Percentiles rank a stretch among this genome's conserved stretches.
phyloP scores from a whole-genome alignment of 2,329 filamentous ascomycete genomes.

The Trichophyton simii region DNA sequence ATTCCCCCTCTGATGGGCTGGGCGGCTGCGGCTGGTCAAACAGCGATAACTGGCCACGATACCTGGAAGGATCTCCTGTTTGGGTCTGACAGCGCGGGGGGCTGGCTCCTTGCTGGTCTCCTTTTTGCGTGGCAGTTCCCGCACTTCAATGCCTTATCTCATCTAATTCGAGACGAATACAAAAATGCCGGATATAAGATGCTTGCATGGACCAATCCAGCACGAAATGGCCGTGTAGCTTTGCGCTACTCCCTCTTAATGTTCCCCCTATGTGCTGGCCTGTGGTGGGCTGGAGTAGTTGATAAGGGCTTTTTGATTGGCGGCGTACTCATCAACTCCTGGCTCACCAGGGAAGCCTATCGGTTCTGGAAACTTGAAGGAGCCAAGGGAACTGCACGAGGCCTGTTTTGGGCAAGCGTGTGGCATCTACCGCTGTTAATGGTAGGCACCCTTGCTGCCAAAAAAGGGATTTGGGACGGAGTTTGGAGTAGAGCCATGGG shows the following conservation, averaged over 20 bases:
- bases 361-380: constrained; percentile 71
- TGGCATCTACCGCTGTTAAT: constrained; percentile 89
- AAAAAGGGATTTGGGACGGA: constrained; percentile 81
- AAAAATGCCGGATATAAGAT: constrained; percentile 53
- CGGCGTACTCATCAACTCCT: constrained; percentile 69
- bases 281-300: constrained; percentile 70
- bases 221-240: constrained; percentile 73
- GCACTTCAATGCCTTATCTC: constrained; percentile 91
- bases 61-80: constrained; percentile 69
- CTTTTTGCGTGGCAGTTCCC: constrained; percentile 97
- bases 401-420: constrained; percentile 92
- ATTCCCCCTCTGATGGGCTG: constrained; percentile 97
- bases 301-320: constrained; percentile 74
- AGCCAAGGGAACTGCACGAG: constrained; percentile 64
- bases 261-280: constrained; percentile 69
- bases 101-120: constrained; percentile 75
- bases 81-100: constrained; percentile 56
- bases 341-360: constrained; percentile 70
- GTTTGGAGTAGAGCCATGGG: constrained; percentile 61
- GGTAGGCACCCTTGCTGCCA: constrained; percentile 80
- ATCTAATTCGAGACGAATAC: constrained; percentile 83
- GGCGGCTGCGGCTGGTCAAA: constrained; percentile 85
- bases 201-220: constrained; percentile 79
- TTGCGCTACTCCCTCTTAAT: constrained; percentile 75
- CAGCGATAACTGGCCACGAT: constrained; percentile 56